phyloP scores from a whole-genome alignment of 208 protist genomes.

The Sergeia podlipaevii region DNA sequence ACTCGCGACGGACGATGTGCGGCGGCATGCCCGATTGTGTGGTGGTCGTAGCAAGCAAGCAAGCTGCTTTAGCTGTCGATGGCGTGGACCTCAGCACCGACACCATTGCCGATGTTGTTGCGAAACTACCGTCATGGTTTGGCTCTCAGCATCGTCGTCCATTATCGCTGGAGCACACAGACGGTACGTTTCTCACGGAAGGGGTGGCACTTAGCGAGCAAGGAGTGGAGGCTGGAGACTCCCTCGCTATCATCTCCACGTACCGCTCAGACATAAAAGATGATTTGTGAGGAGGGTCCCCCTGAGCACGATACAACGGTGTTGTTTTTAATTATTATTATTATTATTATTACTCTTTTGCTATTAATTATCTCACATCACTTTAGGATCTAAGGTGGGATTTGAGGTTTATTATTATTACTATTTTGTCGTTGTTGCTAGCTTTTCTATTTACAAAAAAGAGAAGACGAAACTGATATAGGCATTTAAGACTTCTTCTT shows the following conservation, averaged over 20 bases:
- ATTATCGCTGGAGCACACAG: conserved; percentile 13
- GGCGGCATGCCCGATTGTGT: conserved; percentile 6
- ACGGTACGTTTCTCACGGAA: conserved; percentile 17
- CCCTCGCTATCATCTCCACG: too few species aligned
- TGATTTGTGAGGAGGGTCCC: too few species aligned
- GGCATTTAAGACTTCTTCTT: too few species aligned
- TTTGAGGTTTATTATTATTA: not conserved
- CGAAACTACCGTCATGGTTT: conserved; percentile 30
- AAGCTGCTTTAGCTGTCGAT: conserved; percentile 13
- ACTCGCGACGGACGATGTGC: conserved; percentile 4
- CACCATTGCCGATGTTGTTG: conserved; percentile 23
- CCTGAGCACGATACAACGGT: too few species aligned
- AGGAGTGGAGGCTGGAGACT: conserved; percentile 13
- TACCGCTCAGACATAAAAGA: too few species aligned
- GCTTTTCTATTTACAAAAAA: too few species aligned
- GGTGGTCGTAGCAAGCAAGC: conserved; percentile 3
- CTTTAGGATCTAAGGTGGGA: not conserved
- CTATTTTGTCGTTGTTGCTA: not conserved
- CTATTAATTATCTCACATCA: too few species aligned
- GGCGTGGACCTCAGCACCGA: conserved; percentile 18
- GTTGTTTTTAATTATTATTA: too few species aligned
- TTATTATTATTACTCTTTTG: too few species aligned
- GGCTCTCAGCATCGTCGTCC: conserved; percentile 19
- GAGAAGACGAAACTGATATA: too few species aligned
- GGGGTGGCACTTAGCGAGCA: conserved; percentile 18